Conservation (phyloP, 2,329 filamentous ascomycete genomes). For the Penicillium sp. region DNA sequence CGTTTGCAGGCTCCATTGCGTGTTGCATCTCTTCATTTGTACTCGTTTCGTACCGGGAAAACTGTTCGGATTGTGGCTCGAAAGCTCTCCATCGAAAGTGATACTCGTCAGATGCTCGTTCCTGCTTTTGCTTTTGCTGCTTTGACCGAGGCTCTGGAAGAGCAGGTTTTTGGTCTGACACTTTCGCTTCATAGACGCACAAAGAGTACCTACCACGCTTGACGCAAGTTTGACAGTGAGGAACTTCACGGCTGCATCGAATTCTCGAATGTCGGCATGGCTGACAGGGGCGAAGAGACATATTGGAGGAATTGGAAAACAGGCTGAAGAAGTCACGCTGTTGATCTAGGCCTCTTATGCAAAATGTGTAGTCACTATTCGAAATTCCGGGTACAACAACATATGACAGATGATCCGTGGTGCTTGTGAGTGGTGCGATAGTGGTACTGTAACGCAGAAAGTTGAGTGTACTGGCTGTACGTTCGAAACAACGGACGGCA, state of each 20-base stretch:
- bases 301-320: not conserved
- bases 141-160: not conserved
- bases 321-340: no score
- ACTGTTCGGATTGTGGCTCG: not conserved
- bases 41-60: not conserved
- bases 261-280: not conserved
- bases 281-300: not conserved
- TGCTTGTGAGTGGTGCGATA: no score
- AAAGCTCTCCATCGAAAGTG: not conserved
- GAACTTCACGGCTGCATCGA: not conserved
- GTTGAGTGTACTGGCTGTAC: no score
- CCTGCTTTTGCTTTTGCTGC: not conserved
- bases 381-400: no score
- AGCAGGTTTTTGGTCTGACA: not conserved
- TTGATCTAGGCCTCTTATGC: no score
- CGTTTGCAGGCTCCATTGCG: not conserved
- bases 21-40: not conserved
- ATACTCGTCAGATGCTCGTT: no score
- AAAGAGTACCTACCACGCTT: not conserved
- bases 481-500: no score
- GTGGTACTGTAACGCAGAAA: no score
- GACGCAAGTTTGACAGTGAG: not conserved
- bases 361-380: no score
- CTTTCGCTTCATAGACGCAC: not conserved
- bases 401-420: no score